Percentiles rank a stretch among this genome's conserved stretches.
Evolutionary conservation across 106 monocot species (phyloP).

Genomic region (Dioscorea zingiberensis): DNA sequence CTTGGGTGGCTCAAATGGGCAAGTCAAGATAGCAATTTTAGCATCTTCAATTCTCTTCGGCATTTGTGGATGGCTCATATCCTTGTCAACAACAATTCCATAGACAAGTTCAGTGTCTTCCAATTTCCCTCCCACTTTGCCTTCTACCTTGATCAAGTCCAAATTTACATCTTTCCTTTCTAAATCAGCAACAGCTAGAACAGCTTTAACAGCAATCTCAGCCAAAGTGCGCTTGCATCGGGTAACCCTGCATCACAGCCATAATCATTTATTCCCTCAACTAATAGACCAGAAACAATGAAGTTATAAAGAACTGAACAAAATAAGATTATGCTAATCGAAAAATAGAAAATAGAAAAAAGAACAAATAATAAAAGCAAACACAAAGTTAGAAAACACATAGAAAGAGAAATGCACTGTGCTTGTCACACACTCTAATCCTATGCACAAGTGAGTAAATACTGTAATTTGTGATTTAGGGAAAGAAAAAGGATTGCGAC

Average conservation of each 20-base stretch:
- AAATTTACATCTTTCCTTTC: slow-evolving; percentile 95
- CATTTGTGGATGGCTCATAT: slow-evolving; percentile 99
- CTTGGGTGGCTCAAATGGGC: slow-evolving; percentile 98
- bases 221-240: slow-evolving; percentile 74
- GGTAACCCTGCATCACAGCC: slow-evolving; percentile 59
- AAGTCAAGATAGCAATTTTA: slow-evolving; percentile 94
- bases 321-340: too few species aligned
- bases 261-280: background rate
- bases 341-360: too few species aligned
- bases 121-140: slow-evolving; percentile 91
- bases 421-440: too few species aligned
- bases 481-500: too few species aligned
- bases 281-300: too few species aligned
- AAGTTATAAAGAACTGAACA: too few species aligned
- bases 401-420: too few species aligned
- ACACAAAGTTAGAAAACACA: too few species aligned
- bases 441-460: too few species aligned
- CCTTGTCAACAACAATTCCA: slow-evolving; percentile 94
- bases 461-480: too few species aligned
- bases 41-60: slow-evolving; percentile 91
- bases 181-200: slow-evolving; percentile 90
- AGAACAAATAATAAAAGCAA: too few species aligned
- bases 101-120: slow-evolving; percentile 88
- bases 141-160: slow-evolving; percentile 95
- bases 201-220: slow-evolving; percentile 93